These are phyloP conservation scores for Colletotrichum horii DNA, from an alignment of 2,329 filamentous ascomycete genomes.

Conservation along the genomic window DNA sequence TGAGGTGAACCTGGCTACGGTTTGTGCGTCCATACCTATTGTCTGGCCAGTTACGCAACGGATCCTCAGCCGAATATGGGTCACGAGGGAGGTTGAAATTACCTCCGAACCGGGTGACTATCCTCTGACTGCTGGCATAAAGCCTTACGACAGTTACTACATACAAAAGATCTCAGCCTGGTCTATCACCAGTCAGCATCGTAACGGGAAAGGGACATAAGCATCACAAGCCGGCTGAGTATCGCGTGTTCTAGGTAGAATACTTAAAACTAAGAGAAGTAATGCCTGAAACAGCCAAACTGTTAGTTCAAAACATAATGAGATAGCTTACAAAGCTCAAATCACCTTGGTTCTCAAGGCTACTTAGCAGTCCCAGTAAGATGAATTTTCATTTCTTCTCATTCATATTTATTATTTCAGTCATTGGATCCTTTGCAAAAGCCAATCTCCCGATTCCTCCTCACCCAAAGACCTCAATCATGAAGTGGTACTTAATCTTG, in stretches of 20 bases:
- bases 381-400: too few relatives aligned
- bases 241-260: not conserved
- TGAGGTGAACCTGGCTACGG: not conserved
- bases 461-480: slow-evolving; percentile 62
- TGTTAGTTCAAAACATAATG: not conserved
- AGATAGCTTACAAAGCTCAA: not conserved
- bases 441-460: not conserved
- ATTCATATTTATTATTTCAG: too few relatives aligned
- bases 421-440: not conserved
- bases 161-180: not conserved
- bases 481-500: slow-evolving; percentile 60
- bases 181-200: not conserved
- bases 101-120: not conserved
- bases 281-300: not conserved
- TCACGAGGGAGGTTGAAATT: not conserved
- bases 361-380: too few relatives aligned
- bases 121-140: not conserved
- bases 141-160: not conserved
- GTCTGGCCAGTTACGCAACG: not conserved
- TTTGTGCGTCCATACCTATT: not conserved
- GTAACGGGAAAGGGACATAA: not conserved
- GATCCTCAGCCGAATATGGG: not conserved
- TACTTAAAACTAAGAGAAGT: not conserved
- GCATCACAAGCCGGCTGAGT: not conserved
- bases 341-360: too few relatives aligned